Conservation (phyloP, 2,329 filamentous ascomycete genomes). For the Beauveria scarabaeidicola region DNA sequence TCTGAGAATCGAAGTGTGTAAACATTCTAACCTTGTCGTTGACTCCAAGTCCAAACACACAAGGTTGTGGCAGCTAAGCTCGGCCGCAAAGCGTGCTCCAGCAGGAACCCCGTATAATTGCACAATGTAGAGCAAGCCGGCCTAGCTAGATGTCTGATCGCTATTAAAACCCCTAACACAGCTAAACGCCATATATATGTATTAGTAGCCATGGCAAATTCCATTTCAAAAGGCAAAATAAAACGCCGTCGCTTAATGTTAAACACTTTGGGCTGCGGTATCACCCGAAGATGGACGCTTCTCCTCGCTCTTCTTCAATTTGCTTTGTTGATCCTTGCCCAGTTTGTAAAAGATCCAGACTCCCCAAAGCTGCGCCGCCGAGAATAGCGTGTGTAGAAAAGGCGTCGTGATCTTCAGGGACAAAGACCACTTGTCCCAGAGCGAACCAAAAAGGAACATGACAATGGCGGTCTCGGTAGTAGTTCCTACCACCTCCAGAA, state of each 20-base stretch:
- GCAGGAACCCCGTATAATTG: too few relatives aligned
- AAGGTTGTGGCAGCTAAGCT: too few relatives aligned
- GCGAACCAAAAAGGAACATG: constrained; percentile 10
- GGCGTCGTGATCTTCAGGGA: constrained; percentile 8
- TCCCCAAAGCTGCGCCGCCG: constrained; percentile 10
- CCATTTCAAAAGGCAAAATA: not conserved
- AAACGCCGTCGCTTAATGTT: not conserved
- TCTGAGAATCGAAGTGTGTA: too few relatives aligned
- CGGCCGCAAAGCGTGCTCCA: too few relatives aligned
- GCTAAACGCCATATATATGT: not conserved
- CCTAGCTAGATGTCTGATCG: not conserved
- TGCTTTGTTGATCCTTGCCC: constrained; percentile 2
- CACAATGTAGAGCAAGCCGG: too few relatives aligned
- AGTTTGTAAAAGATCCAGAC: constrained; percentile 12
- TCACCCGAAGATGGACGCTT: constrained; percentile 4
- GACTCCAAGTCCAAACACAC: too few relatives aligned
- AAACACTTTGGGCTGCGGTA: not conserved
- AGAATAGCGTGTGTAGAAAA: constrained; percentile 9
- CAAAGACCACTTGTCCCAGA: constrained; percentile 11
- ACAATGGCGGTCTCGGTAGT: constrained; percentile 7
- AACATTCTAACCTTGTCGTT: too few relatives aligned
- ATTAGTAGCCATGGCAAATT: not conserved
- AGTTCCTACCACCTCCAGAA: constrained; percentile 8
- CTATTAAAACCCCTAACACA: not conserved
- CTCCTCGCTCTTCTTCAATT: constrained; percentile 2